Evolutionary conservation across 2,329 filamentous ascomycete species (phyloP), one percentile per base, ranked within the genome.

Genomic region (Harringtonia lauricola): DNA sequence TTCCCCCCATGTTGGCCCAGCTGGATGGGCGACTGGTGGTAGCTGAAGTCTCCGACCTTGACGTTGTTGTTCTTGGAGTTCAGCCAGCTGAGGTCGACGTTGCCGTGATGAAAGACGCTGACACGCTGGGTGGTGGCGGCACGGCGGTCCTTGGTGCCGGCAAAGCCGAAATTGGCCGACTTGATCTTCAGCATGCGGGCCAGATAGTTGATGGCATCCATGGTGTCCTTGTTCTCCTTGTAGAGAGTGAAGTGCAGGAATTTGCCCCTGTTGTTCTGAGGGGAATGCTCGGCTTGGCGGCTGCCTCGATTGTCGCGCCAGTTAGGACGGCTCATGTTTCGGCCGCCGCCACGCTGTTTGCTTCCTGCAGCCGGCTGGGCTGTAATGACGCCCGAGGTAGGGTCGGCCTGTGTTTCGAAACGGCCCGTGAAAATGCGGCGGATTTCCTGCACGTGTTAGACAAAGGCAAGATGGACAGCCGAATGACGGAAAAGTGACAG

Each of bases 181-280:
- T 85, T 88, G 50, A 85, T 68, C 57, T 82, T 84, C 49, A 94
- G 64, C 50, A 83, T 74, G 36, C 82, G 82, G 1, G 81, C 77
- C 34, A 95, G 73, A 55, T 83, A 86, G 42, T 78, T 81, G 42
- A 94, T 71, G 0, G 86, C 82, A 54, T 95, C 89, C 85, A 95
- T 94, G 1, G 89, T 95, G 58, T 95, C 89, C 58, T 90, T 89
- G 65, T 95, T 95, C 65, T 95, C 89, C 65, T 95, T 95, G 74
- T 90, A 94, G 41, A 95, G 70, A 1, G 86, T 90, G 60, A 95
- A 94, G 60, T 95, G 88, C 14, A 95, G 67, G 59, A 86, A 92
- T 39, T 88, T 52, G 22, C 50, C 48, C 21, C n/a, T n/a, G n/a
- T 34, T 33, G 21, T 24, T 39, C 15, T 41, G 19, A 8, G 8